Conservation (phyloP, 148 eudicot genomes). For the Rhododendron ferrugineum region DNA sequence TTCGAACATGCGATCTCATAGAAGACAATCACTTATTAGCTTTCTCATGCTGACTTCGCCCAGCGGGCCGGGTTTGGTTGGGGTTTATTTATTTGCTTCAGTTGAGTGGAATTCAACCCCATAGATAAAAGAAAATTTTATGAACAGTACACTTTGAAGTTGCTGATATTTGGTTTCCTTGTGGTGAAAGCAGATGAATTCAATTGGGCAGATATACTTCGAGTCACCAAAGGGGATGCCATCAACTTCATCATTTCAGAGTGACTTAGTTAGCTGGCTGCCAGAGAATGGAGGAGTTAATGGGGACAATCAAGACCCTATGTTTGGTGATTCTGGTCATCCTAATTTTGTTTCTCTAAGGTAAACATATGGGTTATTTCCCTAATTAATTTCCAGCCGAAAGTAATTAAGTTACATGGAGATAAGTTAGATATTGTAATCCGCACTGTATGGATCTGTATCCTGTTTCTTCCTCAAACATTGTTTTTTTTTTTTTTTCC, state of each 20-base stretch:
- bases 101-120: not conserved
- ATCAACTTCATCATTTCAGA: conserved; percentile 38
- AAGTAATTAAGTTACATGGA: too few relatives aligned
- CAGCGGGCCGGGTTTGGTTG: too few relatives aligned
- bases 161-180: not conserved
- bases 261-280: conserved; percentile 41
- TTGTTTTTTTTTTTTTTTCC: too few relatives aligned
- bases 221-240: conserved; percentile 35
- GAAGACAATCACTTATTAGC: too few relatives aligned
- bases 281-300: conserved; percentile 34
- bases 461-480: too few relatives aligned
- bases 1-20: too few relatives aligned
- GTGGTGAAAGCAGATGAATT: conserved; percentile 10
- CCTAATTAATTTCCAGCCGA: not conserved
- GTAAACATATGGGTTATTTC: not conserved
- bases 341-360: conserved; percentile 16
- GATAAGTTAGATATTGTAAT: too few relatives aligned
- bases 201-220: conserved; percentile 31
- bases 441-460: too few relatives aligned
- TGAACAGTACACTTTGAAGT: not conserved
- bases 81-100: not conserved
- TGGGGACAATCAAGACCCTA: conserved; percentile 26
- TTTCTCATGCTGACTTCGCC: too few relatives aligned
- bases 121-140: not conserved
- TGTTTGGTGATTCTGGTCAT: conserved; percentile 25